Percentiles rank a stretch among this genome's conserved stretches.
Evolutionary conservation across 2,329 filamentous ascomycete genomes (phyloP).

Genomic region (Dothistroma septosporum): DNA sequence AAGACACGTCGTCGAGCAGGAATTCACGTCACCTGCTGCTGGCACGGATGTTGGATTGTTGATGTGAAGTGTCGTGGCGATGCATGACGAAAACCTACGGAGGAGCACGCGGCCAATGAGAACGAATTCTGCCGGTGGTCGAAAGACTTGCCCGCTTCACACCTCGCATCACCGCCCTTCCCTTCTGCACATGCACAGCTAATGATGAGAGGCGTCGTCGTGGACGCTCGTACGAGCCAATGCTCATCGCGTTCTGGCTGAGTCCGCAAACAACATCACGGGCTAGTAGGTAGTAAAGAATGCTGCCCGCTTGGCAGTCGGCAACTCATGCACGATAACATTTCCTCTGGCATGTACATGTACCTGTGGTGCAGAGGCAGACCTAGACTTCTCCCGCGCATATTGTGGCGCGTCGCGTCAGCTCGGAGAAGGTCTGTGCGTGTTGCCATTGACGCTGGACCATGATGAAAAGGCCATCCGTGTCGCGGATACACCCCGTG

Average conservation of each 20-base stretch:
- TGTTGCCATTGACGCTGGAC: neutral
- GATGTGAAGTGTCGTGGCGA: neutral
- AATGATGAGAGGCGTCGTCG: neutral
- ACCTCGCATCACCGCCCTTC: neutral
- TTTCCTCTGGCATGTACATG: neutral
- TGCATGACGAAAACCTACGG: neutral
- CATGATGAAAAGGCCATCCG: neutral
- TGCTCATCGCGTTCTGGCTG: neutral
- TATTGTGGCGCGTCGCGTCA: neutral
- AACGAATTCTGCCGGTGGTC: neutral
- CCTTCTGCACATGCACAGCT: neutral
- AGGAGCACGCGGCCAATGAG: neutral
- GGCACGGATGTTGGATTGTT: neutral
- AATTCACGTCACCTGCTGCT: neutral
- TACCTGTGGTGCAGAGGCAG: neutral
- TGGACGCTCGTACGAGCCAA: neutral
- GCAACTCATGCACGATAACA: neutral
- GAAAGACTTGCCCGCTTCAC: neutral
- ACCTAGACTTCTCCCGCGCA: neutral
- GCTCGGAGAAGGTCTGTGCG: neutral
- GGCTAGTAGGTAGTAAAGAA: neutral
- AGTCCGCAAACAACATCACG: neutral
- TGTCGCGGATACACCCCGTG: neutral
- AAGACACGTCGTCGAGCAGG: neutral
- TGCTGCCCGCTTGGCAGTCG: neutral